A percentile compares a stretch with the other conserved stretches of the same genome.
Conservation (phyloP, 805 yeast genomes). For the Monosporozyma solicola region DNA sequence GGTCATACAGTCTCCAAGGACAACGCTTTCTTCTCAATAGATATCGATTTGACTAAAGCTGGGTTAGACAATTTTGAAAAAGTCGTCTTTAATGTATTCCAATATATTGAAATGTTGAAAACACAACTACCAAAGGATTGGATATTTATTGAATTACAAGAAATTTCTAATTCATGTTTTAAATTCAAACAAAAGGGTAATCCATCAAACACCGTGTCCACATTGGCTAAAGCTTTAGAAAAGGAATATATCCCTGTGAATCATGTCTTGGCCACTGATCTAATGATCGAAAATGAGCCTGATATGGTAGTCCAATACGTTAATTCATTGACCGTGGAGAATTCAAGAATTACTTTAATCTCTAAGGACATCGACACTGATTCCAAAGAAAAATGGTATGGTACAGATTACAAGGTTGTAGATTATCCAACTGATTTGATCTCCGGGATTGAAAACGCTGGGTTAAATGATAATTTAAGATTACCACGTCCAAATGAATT, state of each 20-base stretch:
- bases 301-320: constrained; percentile 43
- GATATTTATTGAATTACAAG: constrained; percentile 69
- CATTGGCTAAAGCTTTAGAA: constrained; percentile 53
- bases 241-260: constrained; percentile 54
- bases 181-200: constrained; percentile 71
- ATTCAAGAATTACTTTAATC: constrained; percentile 50
- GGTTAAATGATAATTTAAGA: constrained; percentile 33
- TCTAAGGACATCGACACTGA: constrained; percentile 45
- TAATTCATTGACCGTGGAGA: constrained; percentile 43
- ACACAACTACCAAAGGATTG: constrained; percentile 60
- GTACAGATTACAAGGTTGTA: constrained; percentile 60
- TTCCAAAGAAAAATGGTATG: constrained; percentile 75
- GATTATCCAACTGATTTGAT: constrained; percentile 36
- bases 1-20: constrained; percentile 57
- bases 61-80: constrained; percentile 61
- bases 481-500: constrained; percentile 72
- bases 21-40: constrained; percentile 56
- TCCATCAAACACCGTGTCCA: constrained; percentile 65
- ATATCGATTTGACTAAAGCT: constrained; percentile 63
- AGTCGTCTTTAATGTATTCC: constrained; percentile 53
- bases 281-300: constrained; percentile 53
- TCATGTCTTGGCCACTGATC: constrained; percentile 46
- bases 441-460: constrained; percentile 26
- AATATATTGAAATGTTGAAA: constrained; percentile 58
- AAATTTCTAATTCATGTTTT: constrained; percentile 60